These are phyloP conservation scores for Penicillium odoratum DNA, from an alignment of 495 filamentous ascomycete species.

Conservation along the genomic window DNA sequence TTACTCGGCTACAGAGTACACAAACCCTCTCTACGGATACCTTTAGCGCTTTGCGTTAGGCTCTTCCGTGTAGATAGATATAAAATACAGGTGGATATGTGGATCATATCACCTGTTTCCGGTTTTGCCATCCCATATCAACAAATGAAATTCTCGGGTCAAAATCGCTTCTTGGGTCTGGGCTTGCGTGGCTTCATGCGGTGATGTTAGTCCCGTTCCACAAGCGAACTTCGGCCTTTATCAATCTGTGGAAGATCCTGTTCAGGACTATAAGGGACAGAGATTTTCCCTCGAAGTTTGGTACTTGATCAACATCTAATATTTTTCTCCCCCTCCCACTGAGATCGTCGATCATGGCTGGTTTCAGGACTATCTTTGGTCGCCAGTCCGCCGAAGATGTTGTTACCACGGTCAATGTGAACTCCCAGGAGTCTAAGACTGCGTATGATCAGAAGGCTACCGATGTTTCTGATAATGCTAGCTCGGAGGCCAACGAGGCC, in stretches of 20 bases:
- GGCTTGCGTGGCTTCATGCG: constrained; percentile 6
- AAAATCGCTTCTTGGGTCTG: not conserved
- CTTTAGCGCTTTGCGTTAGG: not conserved
- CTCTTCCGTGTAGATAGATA: not conserved
- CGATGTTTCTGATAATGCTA: not conserved
- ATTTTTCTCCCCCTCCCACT: not conserved
- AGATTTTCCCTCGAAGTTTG: not conserved
- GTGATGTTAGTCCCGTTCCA: not conserved
- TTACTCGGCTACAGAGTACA: no score
- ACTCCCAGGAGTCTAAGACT: not conserved
- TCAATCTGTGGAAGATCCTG: constrained; percentile 2
- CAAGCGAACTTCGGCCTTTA: constrained; percentile 2
- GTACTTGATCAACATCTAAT: not conserved
- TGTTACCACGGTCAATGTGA: constrained; percentile 4
- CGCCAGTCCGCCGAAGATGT: constrained; percentile 5
- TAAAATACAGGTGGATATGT: constrained; percentile 1
- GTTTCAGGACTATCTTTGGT: not conserved
- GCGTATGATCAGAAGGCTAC: not conserved
- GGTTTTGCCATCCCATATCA: not conserved
- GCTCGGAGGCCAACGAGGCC: not conserved
- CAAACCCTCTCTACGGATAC: no score
- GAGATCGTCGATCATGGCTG: not conserved
- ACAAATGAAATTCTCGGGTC: not conserved
- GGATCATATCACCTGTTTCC: not conserved
- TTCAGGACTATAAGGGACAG: constrained; percentile 2